Evolutionary conservation across 352 stramenopile genomes (phyloP), one percentile per base, ranked within the genome.

Genomic region (Globisporangium alternatum): DNA sequence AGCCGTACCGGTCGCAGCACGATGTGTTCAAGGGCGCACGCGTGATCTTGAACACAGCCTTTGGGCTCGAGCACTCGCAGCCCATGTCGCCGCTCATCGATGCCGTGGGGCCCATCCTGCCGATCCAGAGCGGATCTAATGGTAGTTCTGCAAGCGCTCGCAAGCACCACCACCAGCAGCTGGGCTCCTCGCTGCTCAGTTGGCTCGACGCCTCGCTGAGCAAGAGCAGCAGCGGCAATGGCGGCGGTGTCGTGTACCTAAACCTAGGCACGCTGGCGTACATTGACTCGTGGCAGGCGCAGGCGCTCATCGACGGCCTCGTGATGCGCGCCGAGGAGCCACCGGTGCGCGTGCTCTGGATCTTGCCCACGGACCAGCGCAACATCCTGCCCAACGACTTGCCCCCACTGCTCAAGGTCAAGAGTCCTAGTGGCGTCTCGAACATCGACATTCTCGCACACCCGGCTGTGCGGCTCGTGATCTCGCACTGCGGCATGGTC

Each of bases 401-500:
- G 51, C 86, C 83, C 3, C 61, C 78, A 8, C 81, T 76, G 4
- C 76, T 94, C 49, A 76, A 89, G 5, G 66, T 96, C 25, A 91
- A 92, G 62, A 56, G 79, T 5, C 81, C 84, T 15, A 85, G 69
- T 22, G 65, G 66, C 3, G 68, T 94, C 41, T 81, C 83, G 3
- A 83, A 83, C 33, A 35, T 93, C 15, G 79, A 91, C 58, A 72
- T 95, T 8, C 65, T 95, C 12, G 72, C 68, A 12, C 86, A 95
- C 13, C 68, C 69, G 3, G 70, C 73, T 19, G 77, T 96, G 8
- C 76, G 69, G 0, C 55, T 94, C 19, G 85, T 94, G 3, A 72
- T 97, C 41, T 96, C 85, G n/a, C 89, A 97, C 63, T 97, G 89
- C 57, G 89, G 89, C 22, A 92, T 95, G 78, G 79, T 83, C 6